Percentiles rank a stretch among this genome's conserved stretches.
These are phyloP conservation scores for Corymbia calophylla DNA, from an alignment of 441 rosid genomes.

Conservation along the genomic window DNA sequence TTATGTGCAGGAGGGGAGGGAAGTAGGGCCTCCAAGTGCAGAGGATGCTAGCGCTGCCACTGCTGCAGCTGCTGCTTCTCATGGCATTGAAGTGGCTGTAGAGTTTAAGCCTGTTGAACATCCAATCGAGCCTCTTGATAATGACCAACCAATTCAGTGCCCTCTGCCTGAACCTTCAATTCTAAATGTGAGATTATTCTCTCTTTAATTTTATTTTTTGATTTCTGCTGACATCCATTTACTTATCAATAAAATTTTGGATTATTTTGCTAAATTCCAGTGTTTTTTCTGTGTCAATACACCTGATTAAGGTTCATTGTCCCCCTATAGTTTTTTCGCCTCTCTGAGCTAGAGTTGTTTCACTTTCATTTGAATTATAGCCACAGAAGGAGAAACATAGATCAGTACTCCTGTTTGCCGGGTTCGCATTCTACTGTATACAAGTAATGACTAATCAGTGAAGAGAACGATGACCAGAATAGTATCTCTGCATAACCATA, in stretches of 20 bases:
- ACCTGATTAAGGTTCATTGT: background rate
- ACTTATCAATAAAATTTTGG: background rate
- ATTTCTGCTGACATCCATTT: background rate
- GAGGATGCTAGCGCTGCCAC: slow-evolving; percentile 27
- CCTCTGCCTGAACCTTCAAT: slow-evolving; percentile 92
- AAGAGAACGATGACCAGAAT: background rate
- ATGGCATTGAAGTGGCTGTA: slow-evolving; percentile 77
- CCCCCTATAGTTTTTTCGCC: background rate
- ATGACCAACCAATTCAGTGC: slow-evolving; percentile 74
- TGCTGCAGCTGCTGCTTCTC: slow-evolving; percentile 37
- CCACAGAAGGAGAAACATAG: background rate
- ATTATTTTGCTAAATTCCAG: background rate
- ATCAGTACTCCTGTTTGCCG: background rate
- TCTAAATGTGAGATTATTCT: slow-evolving; percentile 49
- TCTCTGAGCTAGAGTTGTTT: background rate
- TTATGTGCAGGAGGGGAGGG: slow-evolving; percentile 59
- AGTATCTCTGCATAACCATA: background rate
- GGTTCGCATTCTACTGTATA: background rate
- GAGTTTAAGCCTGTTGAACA: slow-evolving; percentile 95
- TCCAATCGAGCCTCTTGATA: slow-evolving; percentile 74
- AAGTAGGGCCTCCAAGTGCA: slow-evolving; percentile 48
- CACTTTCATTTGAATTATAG: background rate
- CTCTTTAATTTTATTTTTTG: background rate
- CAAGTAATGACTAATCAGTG: background rate
- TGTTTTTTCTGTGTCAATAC: background rate